Conservation (phyloP, 1,284 basidiomycete genomes). For the Irpex rosettiformis region DNA sequence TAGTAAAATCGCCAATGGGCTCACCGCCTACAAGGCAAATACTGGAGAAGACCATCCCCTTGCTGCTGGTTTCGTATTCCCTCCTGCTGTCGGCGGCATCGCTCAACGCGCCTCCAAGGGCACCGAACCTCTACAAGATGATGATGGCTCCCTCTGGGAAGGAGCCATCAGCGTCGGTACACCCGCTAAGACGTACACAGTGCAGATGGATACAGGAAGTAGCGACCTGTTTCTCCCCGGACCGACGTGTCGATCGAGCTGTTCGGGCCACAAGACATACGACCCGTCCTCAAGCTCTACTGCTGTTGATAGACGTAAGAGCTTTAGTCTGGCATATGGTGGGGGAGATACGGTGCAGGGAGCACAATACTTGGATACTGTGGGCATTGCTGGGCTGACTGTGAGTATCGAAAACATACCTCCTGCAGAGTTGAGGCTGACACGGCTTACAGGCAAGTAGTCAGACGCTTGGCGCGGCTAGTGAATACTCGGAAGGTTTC, state of each 20-base stretch:
- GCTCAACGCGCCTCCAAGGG: conserved; percentile 14
- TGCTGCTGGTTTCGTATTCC: conserved; percentile 1
- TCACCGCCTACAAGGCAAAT: conserved; percentile 20
- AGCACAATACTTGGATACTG: conserved; percentile 32
- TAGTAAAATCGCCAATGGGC: conserved; percentile 20
- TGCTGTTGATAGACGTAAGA: conserved; percentile 17
- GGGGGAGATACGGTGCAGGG: conserved; percentile 32
- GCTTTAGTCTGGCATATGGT: conserved; percentile 27
- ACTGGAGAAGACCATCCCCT: conserved; percentile 22
- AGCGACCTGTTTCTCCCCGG: conserved; percentile 30
- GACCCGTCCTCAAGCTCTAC: conserved; percentile 28
- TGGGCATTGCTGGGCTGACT: conserved; percentile 17
- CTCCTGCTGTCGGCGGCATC: not conserved
- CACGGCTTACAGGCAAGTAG: conserved; percentile 20
- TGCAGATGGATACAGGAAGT: conserved; percentile 29
- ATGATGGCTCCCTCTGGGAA: conserved; percentile 23
- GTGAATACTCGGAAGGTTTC: conserved; percentile 43
- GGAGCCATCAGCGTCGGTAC: conserved; percentile 29
- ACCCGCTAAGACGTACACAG: conserved; percentile 20
- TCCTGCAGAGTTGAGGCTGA: not conserved
- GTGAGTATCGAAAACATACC: conserved; percentile 11
- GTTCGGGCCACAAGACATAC: conserved; percentile 34
- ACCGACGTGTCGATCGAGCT: conserved; percentile 23
- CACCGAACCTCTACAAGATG: conserved; percentile 16
- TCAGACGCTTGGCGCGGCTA: conserved; percentile 41